A percentile compares a stretch with the other conserved stretches of the same genome.
phyloP scores from a whole-genome alignment of 179 eudicot species.

The Carnegiea gigantea region DNA sequence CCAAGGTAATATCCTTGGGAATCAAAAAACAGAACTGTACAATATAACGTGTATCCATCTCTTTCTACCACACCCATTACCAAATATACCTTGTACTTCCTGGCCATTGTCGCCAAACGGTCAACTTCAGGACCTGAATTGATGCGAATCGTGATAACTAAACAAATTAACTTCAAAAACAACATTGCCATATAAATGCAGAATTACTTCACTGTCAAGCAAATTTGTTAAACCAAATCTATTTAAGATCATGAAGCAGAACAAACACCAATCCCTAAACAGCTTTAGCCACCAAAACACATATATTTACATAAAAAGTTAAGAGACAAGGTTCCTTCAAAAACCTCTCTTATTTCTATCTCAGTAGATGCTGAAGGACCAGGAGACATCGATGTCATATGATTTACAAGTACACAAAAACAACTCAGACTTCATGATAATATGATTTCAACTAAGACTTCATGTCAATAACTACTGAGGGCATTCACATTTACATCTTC shows the following conservation, averaged over 20 bases:
- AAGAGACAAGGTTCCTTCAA: no score
- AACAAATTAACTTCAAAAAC: background rate
- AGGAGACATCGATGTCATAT: no score
- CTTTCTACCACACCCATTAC: slow-evolving; percentile 94
- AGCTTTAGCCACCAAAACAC: background rate
- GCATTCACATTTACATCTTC: no score
- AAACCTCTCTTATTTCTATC: no score
- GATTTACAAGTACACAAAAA: no score
- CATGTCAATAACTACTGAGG: no score
- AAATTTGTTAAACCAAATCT: background rate
- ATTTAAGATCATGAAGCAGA: background rate
- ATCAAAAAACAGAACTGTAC: slow-evolving; percentile 81
- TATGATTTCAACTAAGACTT: no score
- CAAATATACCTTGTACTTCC: slow-evolving; percentile 75
- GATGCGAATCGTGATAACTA: background rate
- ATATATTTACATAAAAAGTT: background rate
- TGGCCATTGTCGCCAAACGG: slow-evolving; percentile 94
- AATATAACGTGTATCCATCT: slow-evolving; percentile 95
- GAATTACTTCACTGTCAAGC: background rate
- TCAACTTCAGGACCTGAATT: slow-evolving; percentile 89
- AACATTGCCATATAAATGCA: background rate
- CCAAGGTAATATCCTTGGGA: slow-evolving; percentile 86
- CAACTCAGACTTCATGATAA: no score
- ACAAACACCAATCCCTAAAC: no score
- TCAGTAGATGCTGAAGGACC: no score